These are phyloP conservation scores for Talaromyces piceae DNA, from an alignment of 2,329 filamentous ascomycete genomes.

Conservation along the genomic window DNA sequence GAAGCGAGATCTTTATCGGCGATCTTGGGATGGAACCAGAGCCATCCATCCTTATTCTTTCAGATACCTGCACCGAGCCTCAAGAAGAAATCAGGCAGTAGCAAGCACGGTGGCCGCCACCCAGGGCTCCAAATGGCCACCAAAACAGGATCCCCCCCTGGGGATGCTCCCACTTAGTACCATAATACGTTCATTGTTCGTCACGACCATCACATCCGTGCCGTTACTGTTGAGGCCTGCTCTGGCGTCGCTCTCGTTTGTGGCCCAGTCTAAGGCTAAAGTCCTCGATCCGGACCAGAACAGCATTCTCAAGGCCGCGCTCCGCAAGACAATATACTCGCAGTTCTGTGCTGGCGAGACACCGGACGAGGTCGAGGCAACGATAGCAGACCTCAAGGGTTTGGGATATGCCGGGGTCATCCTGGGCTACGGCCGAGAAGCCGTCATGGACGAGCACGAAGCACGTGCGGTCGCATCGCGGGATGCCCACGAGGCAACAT, in stretches of 20 bases:
- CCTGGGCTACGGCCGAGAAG: constrained; percentile 74
- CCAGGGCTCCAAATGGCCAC: neutral
- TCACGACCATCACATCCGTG: constrained; percentile 13
- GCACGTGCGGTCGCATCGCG: constrained; percentile 8
- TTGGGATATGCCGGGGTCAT: constrained; percentile 81
- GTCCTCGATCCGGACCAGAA: constrained; percentile 70
- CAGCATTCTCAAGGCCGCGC: constrained; percentile 57
- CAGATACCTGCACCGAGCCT: neutral
- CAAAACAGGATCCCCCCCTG: constrained; percentile 1
- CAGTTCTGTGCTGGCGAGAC: constrained; percentile 87
- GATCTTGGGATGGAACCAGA: neutral
- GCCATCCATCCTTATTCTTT: neutral
- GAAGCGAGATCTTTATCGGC: neutral
- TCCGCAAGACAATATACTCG: constrained; percentile 79
- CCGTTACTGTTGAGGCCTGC: constrained; percentile 57
- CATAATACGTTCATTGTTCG: constrained; percentile 10
- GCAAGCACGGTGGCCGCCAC: neutral
- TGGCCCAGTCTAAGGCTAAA: constrained; percentile 61
- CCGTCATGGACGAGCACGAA: constrained; percentile 55
- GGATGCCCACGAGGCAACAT: neutral
- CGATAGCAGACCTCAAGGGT: constrained; percentile 57
- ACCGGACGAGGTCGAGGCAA: constrained; percentile 57
- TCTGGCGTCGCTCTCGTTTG: constrained; percentile 57
- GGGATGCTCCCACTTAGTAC: constrained; percentile 13
- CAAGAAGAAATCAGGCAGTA: neutral